phyloP scores from a whole-genome alignment of 1,139 yeast genomes.

The Pichia sp. region DNA sequence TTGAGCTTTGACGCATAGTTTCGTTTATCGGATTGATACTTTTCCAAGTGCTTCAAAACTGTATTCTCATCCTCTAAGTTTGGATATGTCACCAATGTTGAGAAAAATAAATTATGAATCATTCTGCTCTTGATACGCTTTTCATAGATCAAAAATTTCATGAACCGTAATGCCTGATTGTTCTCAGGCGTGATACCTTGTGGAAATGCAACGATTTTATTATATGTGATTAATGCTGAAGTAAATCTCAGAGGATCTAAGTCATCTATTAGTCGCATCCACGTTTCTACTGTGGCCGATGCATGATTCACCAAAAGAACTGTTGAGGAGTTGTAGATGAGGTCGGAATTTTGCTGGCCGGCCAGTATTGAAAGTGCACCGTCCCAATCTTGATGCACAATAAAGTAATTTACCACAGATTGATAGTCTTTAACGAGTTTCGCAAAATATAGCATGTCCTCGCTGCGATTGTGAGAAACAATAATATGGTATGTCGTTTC shows the following conservation, averaged over 20 bases:
- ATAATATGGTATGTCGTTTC: slow-evolving; percentile 69
- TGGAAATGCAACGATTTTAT: slow-evolving; percentile 34
- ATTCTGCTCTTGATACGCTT: slow-evolving; percentile 40
- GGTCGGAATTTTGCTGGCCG: slow-evolving; percentile 39
- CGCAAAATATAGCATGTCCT: slow-evolving; percentile 63
- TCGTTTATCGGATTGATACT: slow-evolving; percentile 19
- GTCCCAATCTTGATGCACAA: slow-evolving; percentile 64
- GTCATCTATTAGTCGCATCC: slow-evolving; percentile 51
- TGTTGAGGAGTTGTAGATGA: slow-evolving; percentile 62
- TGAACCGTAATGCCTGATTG: slow-evolving; percentile 62
- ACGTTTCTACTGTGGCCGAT: slow-evolving; percentile 61
- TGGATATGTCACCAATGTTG: slow-evolving; percentile 60
- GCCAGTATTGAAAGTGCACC: slow-evolving; percentile 56
- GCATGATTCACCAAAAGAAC: slow-evolving; percentile 66
- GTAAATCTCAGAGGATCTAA: slow-evolving; percentile 54
- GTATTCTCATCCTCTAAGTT: slow-evolving; percentile 33
- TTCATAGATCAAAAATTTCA: slow-evolving; percentile 54
- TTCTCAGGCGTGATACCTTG: slow-evolving; percentile 29
- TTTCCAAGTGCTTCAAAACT: slow-evolving; percentile 39
- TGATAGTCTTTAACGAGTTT: slow-evolving; percentile 60
- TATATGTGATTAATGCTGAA: slow-evolving; percentile 70
- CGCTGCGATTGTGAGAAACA: slow-evolving; percentile 54
- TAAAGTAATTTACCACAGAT: slow-evolving; percentile 62
- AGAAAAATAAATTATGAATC: slow-evolving; percentile 67
- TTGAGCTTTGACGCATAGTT: slow-evolving; percentile 9